phyloP scores from a whole-genome alignment of 139 green algal genomes.

The Closterium sp. region DNA sequence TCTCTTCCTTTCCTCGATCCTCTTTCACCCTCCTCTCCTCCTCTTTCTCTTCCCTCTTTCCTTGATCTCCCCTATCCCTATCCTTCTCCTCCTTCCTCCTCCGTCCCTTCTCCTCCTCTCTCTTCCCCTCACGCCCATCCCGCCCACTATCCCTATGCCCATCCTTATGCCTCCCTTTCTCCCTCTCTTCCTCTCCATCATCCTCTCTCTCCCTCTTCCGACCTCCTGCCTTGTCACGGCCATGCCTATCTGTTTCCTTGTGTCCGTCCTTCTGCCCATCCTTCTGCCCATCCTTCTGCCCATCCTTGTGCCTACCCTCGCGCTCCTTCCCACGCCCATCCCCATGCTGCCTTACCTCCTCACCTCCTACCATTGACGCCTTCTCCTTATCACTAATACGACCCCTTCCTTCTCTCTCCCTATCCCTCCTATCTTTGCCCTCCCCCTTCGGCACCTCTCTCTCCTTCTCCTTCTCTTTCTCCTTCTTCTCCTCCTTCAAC shows the following conservation, averaged over 20 bases:
- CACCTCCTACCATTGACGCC: too few relatives aligned
- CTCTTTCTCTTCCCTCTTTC: background rate
- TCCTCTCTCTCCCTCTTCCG: conserved; percentile 6
- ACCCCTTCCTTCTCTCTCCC: too few relatives aligned
- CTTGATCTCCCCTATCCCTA: background rate
- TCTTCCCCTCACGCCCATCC: background rate
- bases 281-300: too few relatives aligned
- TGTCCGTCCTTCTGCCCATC: background rate
- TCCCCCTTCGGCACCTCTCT: background rate
- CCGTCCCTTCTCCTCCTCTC: background rate
- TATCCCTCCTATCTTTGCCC: too few relatives aligned
- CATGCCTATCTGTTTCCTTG: background rate
- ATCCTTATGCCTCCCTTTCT: conserved; percentile 8
- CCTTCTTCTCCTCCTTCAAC: too few relatives aligned
- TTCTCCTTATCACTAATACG: too few relatives aligned
- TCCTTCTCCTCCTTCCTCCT: background rate
- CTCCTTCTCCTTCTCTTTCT: background rate
- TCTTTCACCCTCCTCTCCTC: background rate
- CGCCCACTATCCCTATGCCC: background rate
- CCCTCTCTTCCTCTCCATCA: background rate
- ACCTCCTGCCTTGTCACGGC: background rate
- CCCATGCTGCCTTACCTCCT: background rate
- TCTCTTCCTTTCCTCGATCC: background rate
- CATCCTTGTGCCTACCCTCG: background rate
- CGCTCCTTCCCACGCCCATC: background rate